phyloP scores from a whole-genome alignment of 164 flowering plant genomes.

The Houttuynia cordata region DNA sequence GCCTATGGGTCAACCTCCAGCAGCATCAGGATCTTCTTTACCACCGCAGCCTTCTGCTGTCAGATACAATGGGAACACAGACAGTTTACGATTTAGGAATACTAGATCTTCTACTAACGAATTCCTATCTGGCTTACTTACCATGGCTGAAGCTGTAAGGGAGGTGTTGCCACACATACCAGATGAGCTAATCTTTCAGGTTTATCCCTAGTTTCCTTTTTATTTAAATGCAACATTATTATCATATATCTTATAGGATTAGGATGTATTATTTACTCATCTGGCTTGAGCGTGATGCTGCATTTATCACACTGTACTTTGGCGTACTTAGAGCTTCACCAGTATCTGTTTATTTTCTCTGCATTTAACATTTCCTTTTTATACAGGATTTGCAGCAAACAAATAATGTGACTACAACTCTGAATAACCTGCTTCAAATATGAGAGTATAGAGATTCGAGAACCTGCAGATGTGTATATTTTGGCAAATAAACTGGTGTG shows the following conservation, averaged over 20 bases:
- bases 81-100: conserved; percentile 45
- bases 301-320: background rate
- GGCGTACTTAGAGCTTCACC: background rate
- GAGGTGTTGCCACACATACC: conserved; percentile 97
- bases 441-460: conserved; percentile 17
- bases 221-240: background rate
- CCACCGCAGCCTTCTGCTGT: conserved; percentile 29
- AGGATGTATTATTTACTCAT: background rate
- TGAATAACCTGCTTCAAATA: conserved; percentile 95
- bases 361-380: background rate
- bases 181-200: conserved; percentile 86
- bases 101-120: conserved; percentile 33
- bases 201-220: conserved; percentile 9
- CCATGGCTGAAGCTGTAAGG: conserved; percentile 89
- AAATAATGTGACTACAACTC: conserved; percentile 68
- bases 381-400: conserved; percentile 91
- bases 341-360: background rate
- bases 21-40: conserved; percentile 34
- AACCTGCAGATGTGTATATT: conserved; percentile 10
- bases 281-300: no score
- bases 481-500: background rate
- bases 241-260: background rate
- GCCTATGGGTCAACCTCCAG: conserved; percentile 58
- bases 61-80: conserved; percentile 28
- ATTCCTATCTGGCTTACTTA: conserved; percentile 50